Evolutionary conservation across 345 rosid species (phyloP).

Genomic region (Diplotaxis tenuifolia): DNA sequence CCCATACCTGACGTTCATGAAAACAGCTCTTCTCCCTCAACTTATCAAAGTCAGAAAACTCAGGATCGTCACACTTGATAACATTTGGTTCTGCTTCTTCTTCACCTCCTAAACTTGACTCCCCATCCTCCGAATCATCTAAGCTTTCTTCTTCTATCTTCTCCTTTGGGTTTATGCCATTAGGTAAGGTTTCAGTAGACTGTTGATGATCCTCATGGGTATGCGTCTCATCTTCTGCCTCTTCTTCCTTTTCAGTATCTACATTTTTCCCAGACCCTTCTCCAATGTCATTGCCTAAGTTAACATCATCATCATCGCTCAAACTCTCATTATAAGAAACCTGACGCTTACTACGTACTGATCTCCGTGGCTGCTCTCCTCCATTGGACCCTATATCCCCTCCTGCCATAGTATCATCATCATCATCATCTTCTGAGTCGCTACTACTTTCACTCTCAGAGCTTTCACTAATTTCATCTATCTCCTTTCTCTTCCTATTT

Average conservation of each 20-base stretch:
- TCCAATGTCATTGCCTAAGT: conserved; percentile 31
- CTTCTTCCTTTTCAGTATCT: conserved; percentile 21
- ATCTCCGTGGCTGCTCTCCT: conserved; percentile 56
- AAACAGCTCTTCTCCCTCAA: conserved; percentile 47
- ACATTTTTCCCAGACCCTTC: conserved; percentile 15
- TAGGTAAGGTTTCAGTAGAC: conserved; percentile 18
- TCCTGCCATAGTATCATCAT: conserved; percentile 41
- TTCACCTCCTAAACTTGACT: conserved; percentile 18
- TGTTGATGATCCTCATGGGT: conserved; percentile 14
- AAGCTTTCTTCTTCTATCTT: conserved; percentile 33
- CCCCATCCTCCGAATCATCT: conserved; percentile 32
- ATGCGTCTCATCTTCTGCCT: conserved; percentile 17
- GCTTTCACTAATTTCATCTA: conserved; percentile 59
- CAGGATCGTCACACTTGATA: conserved; percentile 54
- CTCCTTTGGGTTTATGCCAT: conserved; percentile 11
- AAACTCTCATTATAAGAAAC: conserved; percentile 67
- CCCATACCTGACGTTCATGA: conserved; percentile 74
- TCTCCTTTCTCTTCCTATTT: conserved; percentile 49
- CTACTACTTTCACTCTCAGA: conserved; percentile 48
- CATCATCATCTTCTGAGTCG: conserved; percentile 45
- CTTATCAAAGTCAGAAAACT: conserved; percentile 64
- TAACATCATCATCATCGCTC: conserved; percentile 61
- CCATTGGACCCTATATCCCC: conserved; percentile 29
- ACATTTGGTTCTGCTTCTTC: conserved; percentile 39
- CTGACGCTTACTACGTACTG: conserved; percentile 60